phyloP scores from a whole-genome alignment of 805 yeast species.

The Komagataella pastoris region DNA sequence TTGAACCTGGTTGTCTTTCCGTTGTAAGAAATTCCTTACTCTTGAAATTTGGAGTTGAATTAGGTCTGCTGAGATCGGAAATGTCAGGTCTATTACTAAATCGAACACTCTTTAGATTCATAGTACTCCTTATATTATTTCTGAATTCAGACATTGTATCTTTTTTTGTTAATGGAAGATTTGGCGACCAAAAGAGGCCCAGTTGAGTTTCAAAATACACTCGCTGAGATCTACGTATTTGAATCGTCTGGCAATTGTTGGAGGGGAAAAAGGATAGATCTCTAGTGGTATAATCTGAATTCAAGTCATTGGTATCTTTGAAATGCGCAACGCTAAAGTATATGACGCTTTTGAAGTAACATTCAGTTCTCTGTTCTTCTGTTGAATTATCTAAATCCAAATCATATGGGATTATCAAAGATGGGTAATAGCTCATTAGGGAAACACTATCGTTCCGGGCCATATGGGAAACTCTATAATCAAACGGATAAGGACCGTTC shows the following conservation, averaged over 20 bases:
- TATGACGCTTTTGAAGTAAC: neutral
- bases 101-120: neutral
- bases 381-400: neutral
- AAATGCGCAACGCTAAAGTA: constrained; percentile 19
- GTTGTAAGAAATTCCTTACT: neutral
- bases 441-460: neutral
- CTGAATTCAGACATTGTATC: neutral
- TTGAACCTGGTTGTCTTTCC: neutral
- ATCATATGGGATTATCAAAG: neutral
- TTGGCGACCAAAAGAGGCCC: neutral
- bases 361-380: neutral
- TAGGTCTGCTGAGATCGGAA: neutral
- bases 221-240: neutral
- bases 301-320: constrained; percentile 49
- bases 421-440: neutral
- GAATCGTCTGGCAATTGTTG: constrained; percentile 36
- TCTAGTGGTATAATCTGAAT: constrained; percentile 46
- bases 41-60: neutral
- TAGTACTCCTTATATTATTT: neutral
- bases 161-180: constrained; percentile 5
- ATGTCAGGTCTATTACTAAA: neutral
- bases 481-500: constrained; percentile 19
- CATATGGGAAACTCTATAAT: constrained; percentile 11
- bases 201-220: neutral
- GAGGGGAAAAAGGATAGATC: constrained; percentile 54